phyloP scores from a whole-genome alignment of 306 rosid genomes.

The Benincasa hispida region DNA sequence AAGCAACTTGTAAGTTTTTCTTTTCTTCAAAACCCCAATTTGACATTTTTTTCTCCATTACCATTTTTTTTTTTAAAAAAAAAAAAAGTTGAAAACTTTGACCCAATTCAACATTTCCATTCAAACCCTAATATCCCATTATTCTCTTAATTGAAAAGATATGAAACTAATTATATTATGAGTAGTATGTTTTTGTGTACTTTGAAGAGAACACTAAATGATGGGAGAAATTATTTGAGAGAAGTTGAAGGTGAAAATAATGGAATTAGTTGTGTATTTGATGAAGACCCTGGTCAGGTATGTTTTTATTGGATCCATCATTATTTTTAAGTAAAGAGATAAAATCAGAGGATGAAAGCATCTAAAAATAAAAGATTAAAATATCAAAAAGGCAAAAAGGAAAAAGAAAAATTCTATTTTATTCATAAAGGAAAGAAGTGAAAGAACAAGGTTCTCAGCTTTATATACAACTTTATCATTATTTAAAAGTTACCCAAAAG shows the following conservation, averaged over 20 bases:
- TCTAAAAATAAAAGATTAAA: not conserved
- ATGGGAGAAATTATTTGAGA: slow-evolving; percentile 12
- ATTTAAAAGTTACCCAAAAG: not conserved
- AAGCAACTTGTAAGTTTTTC: not conserved
- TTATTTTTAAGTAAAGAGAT: not conserved
- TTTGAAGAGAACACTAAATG: not conserved
- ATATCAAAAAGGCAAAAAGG: not conserved
- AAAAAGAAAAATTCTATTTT: not conserved
- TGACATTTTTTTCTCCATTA: not conserved
- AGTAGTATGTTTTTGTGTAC: not conserved
- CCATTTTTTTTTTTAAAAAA: too few species aligned
- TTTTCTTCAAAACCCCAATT: not conserved
- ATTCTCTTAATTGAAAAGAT: not conserved
- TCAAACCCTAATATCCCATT: not conserved
- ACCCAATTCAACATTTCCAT: not conserved
- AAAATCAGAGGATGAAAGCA: slow-evolving; percentile 9
- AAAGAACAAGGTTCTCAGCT: slow-evolving; percentile 31
- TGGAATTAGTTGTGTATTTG: slow-evolving; percentile 17
- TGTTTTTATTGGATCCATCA: slow-evolving; percentile 44
- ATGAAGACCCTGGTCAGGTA: slow-evolving; percentile 34
- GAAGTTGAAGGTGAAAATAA: slow-evolving; percentile 19
- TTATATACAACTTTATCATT: slow-evolving; percentile 9
- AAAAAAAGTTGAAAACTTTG: not conserved
- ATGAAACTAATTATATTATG: not conserved
- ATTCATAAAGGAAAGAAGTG: slow-evolving; percentile 9